phyloP scores from a whole-genome alignment of 306 rosid species.

The Begonia loranthoides region DNA sequence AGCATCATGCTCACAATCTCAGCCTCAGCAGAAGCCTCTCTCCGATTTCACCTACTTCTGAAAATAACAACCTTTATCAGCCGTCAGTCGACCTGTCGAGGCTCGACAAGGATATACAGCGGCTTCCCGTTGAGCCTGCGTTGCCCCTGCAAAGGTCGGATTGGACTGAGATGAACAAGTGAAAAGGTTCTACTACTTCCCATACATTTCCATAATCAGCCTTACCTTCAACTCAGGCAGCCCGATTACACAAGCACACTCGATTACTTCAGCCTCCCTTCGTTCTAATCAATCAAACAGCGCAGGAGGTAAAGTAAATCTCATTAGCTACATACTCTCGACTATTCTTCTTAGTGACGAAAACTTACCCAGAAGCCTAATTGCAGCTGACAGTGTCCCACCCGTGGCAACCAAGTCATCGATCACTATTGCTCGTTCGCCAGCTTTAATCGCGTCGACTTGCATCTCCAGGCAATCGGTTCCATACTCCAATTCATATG shows the following conservation, averaged over 20 bases:
- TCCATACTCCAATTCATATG: conserved; percentile 81
- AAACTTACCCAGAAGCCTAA: conserved; percentile 65
- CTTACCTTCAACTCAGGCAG: conserved; percentile 83
- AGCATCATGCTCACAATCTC: too few relatives aligned
- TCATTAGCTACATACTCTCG: not conserved
- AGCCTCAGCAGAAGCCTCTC: too few relatives aligned
- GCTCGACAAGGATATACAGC: too few relatives aligned
- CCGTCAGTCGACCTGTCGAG: too few relatives aligned
- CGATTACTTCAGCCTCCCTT: conserved; percentile 76
- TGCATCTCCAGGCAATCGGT: conserved; percentile 87
- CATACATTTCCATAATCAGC: not conserved
- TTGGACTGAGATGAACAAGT: too few relatives aligned
- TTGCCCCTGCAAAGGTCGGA: too few relatives aligned
- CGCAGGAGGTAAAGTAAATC: conserved; percentile 2
- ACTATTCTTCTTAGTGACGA: not conserved
- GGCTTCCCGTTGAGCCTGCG: too few relatives aligned
- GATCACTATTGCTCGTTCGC: conserved; percentile 73
- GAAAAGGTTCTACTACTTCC: too few relatives aligned
- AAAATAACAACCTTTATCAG: too few relatives aligned
- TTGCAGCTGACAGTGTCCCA: conserved; percentile 88
- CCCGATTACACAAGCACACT: conserved; percentile 92
- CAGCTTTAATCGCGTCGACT: conserved; percentile 61
- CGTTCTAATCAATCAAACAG: conserved; percentile 39
- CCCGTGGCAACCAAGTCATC: conserved; percentile 97
- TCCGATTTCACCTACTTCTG: too few relatives aligned